Percentiles rank a stretch among this genome's conserved stretches.
These are phyloP conservation scores for Pezicula radicicola DNA, from an alignment of 2,329 filamentous ascomycete genomes.

Conservation along the genomic window DNA sequence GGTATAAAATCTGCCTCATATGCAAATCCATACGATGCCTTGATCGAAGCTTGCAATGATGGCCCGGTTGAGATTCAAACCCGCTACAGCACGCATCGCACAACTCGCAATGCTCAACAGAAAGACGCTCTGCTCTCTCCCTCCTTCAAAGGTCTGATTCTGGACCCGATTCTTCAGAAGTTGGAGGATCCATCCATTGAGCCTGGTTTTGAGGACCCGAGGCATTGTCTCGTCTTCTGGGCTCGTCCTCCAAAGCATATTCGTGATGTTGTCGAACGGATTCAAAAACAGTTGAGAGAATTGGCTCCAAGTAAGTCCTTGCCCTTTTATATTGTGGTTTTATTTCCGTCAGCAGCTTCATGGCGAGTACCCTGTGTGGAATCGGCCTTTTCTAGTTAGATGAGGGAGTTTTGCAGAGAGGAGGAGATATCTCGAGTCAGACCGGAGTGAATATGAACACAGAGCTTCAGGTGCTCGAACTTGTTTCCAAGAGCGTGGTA, in stretches of 20 bases:
- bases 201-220: constrained; percentile 68
- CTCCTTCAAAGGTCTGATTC: constrained; percentile 66
- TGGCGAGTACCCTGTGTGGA: not conserved
- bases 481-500: too few species aligned
- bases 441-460: too few species aligned
- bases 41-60: constrained; percentile 28
- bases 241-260: constrained; percentile 75
- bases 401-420: too few species aligned
- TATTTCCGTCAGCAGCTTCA: too few species aligned
- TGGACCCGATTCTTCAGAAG: constrained; percentile 73
- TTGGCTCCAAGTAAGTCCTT: constrained; percentile 64
- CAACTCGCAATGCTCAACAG: constrained; percentile 72
- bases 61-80: constrained; percentile 28
- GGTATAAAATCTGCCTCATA: constrained; percentile 24
- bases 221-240: constrained; percentile 87
- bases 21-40: constrained; percentile 29
- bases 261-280: constrained; percentile 58
- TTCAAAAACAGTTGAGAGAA: constrained; percentile 65
- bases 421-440: too few species aligned
- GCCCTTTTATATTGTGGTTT: too few species aligned
- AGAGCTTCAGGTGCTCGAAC: too few species aligned
- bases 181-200: constrained; percentile 62
- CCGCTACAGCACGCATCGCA: constrained; percentile 69
- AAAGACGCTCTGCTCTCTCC: constrained; percentile 67
- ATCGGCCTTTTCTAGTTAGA: not conserved